These are phyloP conservation scores for Marchantia paleacea DNA, from an alignment of 225 moss, liverwort and hornwort genomes.

Conservation along the genomic window DNA sequence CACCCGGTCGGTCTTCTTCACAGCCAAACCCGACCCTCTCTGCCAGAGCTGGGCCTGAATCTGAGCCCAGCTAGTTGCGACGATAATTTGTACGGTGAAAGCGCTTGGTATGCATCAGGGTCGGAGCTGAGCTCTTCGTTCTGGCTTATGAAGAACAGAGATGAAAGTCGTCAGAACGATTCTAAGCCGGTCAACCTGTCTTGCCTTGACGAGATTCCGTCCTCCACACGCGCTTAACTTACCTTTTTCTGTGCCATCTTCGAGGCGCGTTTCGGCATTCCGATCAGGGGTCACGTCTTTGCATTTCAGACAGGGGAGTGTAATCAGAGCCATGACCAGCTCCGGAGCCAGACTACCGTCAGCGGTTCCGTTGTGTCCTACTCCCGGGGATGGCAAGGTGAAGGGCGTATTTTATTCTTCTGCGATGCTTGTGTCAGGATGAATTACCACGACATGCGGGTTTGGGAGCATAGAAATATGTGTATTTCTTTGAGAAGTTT, in stretches of 20 bases:
- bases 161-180: not conserved
- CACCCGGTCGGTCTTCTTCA: too few species aligned
- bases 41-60: too few species aligned
- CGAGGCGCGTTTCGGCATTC: not conserved
- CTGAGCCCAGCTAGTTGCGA: too few species aligned
- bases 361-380: constrained; percentile 46
- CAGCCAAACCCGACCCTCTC: too few species aligned
- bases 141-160: not conserved
- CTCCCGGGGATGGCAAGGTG: constrained; percentile 60
- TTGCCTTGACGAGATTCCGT: not conserved
- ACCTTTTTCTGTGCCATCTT: not conserved
- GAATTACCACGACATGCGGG: not conserved
- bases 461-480: not conserved
- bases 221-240: not conserved
- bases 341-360: constrained; percentile 56
- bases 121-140: too few species aligned
- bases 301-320: constrained; percentile 4
- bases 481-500: not conserved
- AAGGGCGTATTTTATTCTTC: not conserved
- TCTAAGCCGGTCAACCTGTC: not conserved
- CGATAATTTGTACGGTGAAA: too few species aligned
- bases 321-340: constrained; percentile 44
- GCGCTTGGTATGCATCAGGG: too few species aligned
- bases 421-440: not conserved
- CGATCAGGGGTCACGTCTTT: not conserved